Conservation (phyloP, 2,329 filamentous ascomycete species). For the Malbranchea cinnamomea region DNA sequence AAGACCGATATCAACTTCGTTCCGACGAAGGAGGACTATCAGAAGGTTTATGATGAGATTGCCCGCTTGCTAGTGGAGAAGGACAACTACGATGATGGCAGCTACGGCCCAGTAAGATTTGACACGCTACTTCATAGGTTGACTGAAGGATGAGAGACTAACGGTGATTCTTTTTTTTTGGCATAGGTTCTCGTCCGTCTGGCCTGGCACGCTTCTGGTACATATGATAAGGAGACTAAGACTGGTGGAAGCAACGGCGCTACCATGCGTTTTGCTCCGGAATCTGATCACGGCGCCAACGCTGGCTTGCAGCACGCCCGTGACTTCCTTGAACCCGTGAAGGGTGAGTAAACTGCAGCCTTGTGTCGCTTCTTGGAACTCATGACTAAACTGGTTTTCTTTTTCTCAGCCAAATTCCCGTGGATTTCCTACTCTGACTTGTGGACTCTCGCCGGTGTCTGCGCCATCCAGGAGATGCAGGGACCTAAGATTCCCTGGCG, state of each 20-base stretch:
- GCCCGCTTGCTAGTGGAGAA: constrained; percentile 69
- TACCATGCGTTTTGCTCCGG: constrained; percentile 89
- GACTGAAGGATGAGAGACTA: neutral
- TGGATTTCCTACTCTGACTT: constrained; percentile 97
- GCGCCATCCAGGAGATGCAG: constrained; percentile 87
- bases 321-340: constrained; percentile 85
- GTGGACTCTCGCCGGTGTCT: constrained; percentile 80
- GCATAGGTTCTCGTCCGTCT: constrained; percentile 58
- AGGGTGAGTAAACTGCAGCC: constrained; percentile 40
- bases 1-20: constrained; percentile 44
- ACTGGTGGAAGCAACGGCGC: constrained; percentile 93
- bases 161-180: neutral
- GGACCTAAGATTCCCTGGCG: constrained; percentile 78
- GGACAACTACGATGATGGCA: constrained; percentile 92
- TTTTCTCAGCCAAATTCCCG: constrained; percentile 54
- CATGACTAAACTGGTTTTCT: constrained; percentile 9
- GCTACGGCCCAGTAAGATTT: constrained; percentile 61
- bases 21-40: constrained; percentile 76
- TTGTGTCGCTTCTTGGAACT: too few species aligned
- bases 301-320: constrained; percentile 75
- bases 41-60: constrained; percentile 84
- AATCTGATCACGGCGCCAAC: constrained; percentile 83
- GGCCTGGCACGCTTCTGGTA: constrained; percentile 89
- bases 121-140: constrained; percentile 4
- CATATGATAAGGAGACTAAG: constrained; percentile 72